Conservation (phyloP, 2,329 filamentous ascomycete species). For the Boeremia lycopersici region DNA sequence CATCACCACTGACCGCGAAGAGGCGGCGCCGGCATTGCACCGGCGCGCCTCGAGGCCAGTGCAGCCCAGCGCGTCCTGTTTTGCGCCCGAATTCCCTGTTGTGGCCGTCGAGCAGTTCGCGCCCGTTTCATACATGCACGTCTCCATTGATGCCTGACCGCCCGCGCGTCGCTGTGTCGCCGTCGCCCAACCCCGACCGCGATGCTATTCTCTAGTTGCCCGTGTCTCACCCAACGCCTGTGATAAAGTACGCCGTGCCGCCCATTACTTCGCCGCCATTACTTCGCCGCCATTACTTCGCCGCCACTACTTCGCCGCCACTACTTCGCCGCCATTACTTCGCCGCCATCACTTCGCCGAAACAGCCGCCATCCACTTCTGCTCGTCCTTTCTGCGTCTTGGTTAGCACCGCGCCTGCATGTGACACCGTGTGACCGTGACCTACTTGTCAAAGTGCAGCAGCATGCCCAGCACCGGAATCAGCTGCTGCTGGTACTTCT, state of each 20-base stretch:
- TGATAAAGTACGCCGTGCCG: conserved; percentile 2
- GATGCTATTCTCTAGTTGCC: neutral
- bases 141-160: neutral
- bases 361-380: conserved; percentile 84
- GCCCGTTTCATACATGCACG: conserved; percentile 2
- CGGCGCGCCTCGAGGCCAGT: conserved; percentile 9
- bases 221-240: conserved; percentile 9
- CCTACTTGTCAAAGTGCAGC: conserved; percentile 75
- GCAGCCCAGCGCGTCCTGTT: conserved; percentile 6
- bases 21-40: conserved; percentile 1
- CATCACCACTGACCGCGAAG: conserved; percentile 12
- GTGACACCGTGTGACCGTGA: conserved; percentile 24
- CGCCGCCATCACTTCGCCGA: conserved; percentile 55
- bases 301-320: too few species aligned
- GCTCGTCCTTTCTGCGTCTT: conserved; percentile 69
- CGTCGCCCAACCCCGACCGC: neutral
- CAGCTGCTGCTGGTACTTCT: conserved; percentile 74
- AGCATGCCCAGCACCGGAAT: conserved; percentile 79
- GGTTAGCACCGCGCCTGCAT: conserved; percentile 24
- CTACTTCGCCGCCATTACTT: too few species aligned
- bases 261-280: too few species aligned
- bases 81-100: conserved; percentile 1
- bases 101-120: neutral
- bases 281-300: too few species aligned
- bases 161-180: neutral